Evolutionary conservation across 371 early-diverging fungal genomes (phyloP).

Genomic region (Mortierella sp.): DNA sequence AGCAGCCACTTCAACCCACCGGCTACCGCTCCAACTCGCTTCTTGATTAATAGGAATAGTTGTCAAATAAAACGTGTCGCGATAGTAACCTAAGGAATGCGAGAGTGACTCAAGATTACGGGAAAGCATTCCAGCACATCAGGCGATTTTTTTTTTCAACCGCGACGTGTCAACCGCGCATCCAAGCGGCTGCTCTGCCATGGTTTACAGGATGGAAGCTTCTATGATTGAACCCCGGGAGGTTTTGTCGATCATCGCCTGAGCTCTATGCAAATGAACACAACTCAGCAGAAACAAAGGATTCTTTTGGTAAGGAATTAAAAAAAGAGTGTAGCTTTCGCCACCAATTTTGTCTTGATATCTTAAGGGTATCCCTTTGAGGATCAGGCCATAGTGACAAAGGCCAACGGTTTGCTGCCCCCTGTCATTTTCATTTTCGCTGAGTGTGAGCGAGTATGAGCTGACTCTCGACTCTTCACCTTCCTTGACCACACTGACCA

Average conservation of each 20-base stretch:
- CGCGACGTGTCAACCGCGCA: too few relatives aligned
- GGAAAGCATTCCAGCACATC: too few relatives aligned
- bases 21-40: slow-evolving; percentile 37
- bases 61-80: background rate
- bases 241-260: too few relatives aligned
- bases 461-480: background rate
- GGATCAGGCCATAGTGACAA: background rate
- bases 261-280: too few relatives aligned
- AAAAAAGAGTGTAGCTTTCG: too few relatives aligned
- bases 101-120: background rate
- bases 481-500: background rate
- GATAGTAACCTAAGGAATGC: background rate
- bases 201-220: too few relatives aligned
- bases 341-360: background rate
- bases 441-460: background rate
- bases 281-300: too few relatives aligned
- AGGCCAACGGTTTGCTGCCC: background rate
- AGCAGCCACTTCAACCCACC: slow-evolving; percentile 24
- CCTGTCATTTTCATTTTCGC: background rate
- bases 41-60: slow-evolving; percentile 23
- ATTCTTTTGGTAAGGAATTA: too few relatives aligned
- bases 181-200: too few relatives aligned
- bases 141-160: too few relatives aligned
- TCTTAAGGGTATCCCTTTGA: background rate
- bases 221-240: too few relatives aligned